Conservation (phyloP, 73 alveolate genomes). For the Paramecium pentaurelia region DNA sequence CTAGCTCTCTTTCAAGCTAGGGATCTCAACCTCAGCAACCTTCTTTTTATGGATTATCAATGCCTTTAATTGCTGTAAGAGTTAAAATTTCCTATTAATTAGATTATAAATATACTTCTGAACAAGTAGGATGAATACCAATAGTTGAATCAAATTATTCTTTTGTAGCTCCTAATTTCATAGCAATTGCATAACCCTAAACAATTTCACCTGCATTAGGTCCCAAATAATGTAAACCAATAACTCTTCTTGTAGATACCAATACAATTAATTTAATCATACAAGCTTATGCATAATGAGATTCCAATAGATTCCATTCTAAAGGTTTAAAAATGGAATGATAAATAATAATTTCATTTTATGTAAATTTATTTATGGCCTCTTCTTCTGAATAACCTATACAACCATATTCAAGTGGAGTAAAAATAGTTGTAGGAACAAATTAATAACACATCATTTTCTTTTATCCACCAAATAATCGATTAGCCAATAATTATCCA, state of each 20-base stretch:
- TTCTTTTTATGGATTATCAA: slow-evolving; percentile 49
- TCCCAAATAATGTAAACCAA: slow-evolving; percentile 95
- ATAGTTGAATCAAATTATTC: slow-evolving; percentile 86
- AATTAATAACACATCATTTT: slow-evolving; percentile 90
- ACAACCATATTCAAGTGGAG: slow-evolving; percentile 98
- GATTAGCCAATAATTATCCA: slow-evolving; percentile 89
- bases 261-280: slow-evolving; percentile 78
- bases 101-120: slow-evolving; percentile 77
- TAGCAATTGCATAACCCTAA: slow-evolving; percentile 97
- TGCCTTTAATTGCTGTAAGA: slow-evolving; percentile 43
- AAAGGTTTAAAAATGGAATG: slow-evolving; percentile 94
- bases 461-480: slow-evolving; percentile 91
- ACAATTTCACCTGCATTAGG: slow-evolving; percentile 99
- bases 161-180: slow-evolving; percentile 94
- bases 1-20: not conserved
- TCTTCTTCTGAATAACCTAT: slow-evolving; percentile 91
- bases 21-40: slow-evolving; percentile 55
- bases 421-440: slow-evolving; percentile 97
- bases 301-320: slow-evolving; percentile 90
- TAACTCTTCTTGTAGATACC: slow-evolving; percentile 73
- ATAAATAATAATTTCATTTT: slow-evolving; percentile 79
- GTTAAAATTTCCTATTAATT: slow-evolving; percentile 30
- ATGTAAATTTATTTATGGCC: slow-evolving; percentile 75
- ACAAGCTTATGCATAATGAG: slow-evolving; percentile 76
- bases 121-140: slow-evolving; percentile 99